Conservation (phyloP, 2,329 filamentous ascomycete genomes). For the Penicillium fuscoglaucum region DNA sequence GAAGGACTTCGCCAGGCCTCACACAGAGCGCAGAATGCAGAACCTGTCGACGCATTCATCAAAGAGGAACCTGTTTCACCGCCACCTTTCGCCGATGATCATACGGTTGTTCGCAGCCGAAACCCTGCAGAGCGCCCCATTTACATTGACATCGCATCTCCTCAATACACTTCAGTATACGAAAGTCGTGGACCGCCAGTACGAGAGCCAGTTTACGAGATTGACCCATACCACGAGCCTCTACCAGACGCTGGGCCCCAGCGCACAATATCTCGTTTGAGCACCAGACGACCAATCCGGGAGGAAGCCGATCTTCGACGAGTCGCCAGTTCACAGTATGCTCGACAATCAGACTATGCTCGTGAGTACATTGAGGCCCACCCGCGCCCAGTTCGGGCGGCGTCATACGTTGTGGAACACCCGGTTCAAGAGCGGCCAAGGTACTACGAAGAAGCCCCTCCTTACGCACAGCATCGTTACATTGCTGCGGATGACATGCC, state of each 20-base stretch:
- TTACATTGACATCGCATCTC: constrained; percentile 50
- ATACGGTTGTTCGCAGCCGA: constrained; percentile 38
- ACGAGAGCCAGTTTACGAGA: constrained; percentile 37
- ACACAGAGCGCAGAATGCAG: constrained; percentile 36
- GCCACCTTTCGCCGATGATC: constrained; percentile 53
- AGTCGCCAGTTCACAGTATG: constrained; percentile 49
- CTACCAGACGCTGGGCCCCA: constrained; percentile 36
- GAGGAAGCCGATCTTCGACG: constrained; percentile 50
- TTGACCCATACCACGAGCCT: constrained; percentile 36
- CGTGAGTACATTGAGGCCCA: constrained; percentile 50
- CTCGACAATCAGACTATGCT: constrained; percentile 43
- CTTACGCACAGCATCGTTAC: constrained; percentile 37
- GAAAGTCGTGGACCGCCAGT: constrained; percentile 36
- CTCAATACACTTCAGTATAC: constrained; percentile 38
- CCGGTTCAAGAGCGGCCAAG: constrained; percentile 38
- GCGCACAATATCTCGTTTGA: constrained; percentile 44
- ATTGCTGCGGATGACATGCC: constrained; percentile 40
- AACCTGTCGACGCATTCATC: constrained; percentile 53
- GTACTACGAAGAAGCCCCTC: constrained; percentile 43
- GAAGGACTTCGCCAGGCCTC: constrained; percentile 35
- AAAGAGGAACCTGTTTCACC: constrained; percentile 65
- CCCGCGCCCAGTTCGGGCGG: constrained; percentile 37
- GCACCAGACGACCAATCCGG: constrained; percentile 38
- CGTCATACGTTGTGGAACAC: constrained; percentile 45
- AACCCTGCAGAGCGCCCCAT: constrained; percentile 46